These are phyloP conservation scores for Microsporum canis DNA, from an alignment of 2,329 filamentous ascomycete genomes.

Conservation along the genomic window DNA sequence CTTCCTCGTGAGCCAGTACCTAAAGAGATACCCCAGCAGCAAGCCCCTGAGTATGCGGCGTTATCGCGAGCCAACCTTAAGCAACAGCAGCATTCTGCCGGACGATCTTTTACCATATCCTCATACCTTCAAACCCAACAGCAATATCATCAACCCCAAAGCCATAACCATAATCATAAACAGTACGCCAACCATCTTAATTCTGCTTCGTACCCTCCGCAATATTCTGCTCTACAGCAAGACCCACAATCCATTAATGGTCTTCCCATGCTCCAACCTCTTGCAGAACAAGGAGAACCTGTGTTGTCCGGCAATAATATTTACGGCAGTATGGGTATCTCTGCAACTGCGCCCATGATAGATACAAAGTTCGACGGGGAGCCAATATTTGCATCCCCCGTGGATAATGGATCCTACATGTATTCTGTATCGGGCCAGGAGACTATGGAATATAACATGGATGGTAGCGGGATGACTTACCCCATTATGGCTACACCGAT, in stretches of 20 bases:
- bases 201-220: background rate
- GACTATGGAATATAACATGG: background rate
- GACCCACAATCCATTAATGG: background rate
- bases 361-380: background rate
- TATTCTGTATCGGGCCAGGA: background rate
- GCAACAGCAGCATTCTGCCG: background rate
- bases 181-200: background rate
- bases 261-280: background rate
- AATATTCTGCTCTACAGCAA: background rate
- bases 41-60: background rate
- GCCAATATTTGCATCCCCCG: constrained; percentile 1
- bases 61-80: constrained; percentile 1
- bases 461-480: background rate
- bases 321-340: background rate
- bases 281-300: background rate
- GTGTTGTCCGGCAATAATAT: background rate
- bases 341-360: background rate
- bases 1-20: background rate
- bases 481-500: background rate
- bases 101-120: background rate
- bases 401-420: constrained; percentile 1
- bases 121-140: constrained; percentile 2
- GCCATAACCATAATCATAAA: background rate
- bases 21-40: background rate
- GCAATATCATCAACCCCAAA: background rate